A percentile compares a stretch with the other conserved stretches of the same genome.
Conservation (phyloP, 306 rosid genomes). For the Begonia fuchsioides region DNA sequence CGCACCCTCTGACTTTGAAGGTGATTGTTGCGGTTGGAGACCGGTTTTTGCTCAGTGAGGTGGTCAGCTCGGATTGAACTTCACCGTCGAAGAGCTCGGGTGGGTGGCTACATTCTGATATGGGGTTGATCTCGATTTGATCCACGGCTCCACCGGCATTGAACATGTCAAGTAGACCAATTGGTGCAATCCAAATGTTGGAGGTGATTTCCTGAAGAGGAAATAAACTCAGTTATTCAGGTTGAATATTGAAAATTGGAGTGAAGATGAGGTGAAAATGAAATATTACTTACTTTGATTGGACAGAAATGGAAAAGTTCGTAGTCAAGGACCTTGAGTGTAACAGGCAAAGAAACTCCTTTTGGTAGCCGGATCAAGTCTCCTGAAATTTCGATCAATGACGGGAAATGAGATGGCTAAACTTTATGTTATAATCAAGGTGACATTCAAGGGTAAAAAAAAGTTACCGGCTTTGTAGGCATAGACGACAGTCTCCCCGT, state of each 20-base stretch:
- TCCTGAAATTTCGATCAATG: constrained; percentile 25
- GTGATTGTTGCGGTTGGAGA: constrained; percentile 28
- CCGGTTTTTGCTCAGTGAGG: constrained; percentile 23
- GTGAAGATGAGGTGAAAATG: too few species aligned
- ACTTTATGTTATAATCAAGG: neutral
- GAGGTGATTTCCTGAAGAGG: constrained; percentile 39
- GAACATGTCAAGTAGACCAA: constrained; percentile 79
- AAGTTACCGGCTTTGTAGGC: constrained; percentile 58
- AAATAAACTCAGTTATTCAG: constrained; percentile 6
- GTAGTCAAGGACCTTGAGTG: constrained; percentile 62
- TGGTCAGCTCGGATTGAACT: constrained; percentile 22
- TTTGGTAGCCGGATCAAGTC: constrained; percentile 59
- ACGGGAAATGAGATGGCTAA: neutral
- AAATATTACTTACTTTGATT: constrained; percentile 39
- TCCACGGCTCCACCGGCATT: constrained; percentile 67
- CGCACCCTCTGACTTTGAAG: constrained; percentile 55
- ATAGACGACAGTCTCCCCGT: constrained; percentile 51
- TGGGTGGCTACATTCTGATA: constrained; percentile 11
- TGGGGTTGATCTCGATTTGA: constrained; percentile 28
- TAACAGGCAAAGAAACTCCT: constrained; percentile 69
- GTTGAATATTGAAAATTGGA: neutral
- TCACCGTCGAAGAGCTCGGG: constrained; percentile 33
- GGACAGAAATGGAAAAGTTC: constrained; percentile 87
- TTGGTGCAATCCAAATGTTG: constrained; percentile 56
- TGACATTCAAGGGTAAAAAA: neutral